A percentile compares a stretch with the other conserved stretches of the same genome.
phyloP scores from a whole-genome alignment of 352 stramenopile species.

The Phytophthora pistaciae region DNA sequence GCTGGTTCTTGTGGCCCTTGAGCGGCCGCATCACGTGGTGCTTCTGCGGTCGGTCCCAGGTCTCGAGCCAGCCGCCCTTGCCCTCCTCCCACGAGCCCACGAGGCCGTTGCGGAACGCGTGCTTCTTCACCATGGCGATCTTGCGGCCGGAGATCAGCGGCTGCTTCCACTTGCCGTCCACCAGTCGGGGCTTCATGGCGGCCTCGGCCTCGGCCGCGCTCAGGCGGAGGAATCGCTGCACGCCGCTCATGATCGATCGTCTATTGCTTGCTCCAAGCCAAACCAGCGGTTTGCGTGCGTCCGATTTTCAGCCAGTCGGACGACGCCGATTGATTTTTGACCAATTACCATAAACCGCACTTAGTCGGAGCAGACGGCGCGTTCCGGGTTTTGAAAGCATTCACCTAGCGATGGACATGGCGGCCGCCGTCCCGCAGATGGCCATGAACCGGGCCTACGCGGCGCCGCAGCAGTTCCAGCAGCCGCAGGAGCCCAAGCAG shows the following conservation, averaged over 20 bases:
- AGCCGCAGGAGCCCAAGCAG: slow-evolving; percentile 62
- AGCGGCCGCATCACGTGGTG: slow-evolving; percentile 87
- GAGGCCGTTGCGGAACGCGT: slow-evolving; percentile 73
- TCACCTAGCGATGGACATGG: slow-evolving; percentile 29
- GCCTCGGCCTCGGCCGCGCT: slow-evolving; percentile 75
- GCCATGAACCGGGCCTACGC: slow-evolving; percentile 41
- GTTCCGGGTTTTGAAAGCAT: neutral
- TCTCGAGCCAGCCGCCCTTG: slow-evolving; percentile 84
- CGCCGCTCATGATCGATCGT: slow-evolving; percentile 35
- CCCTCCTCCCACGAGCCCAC: slow-evolving; percentile 81
- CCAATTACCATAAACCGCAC: slow-evolving; percentile 24
- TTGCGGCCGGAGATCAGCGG: slow-evolving; percentile 83
- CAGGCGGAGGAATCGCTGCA: slow-evolving; percentile 83
- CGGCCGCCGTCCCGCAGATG: slow-evolving; percentile 35
- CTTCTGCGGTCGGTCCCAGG: slow-evolving; percentile 82
- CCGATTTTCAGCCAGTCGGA: slow-evolving; percentile 40
- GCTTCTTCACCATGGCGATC: slow-evolving; percentile 86
- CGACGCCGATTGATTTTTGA: slow-evolving; percentile 4
- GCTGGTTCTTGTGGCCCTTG: slow-evolving; percentile 84
- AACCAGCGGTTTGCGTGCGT: slow-evolving; percentile 30
- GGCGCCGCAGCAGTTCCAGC: slow-evolving; percentile 33
- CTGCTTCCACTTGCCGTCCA: slow-evolving; percentile 89
- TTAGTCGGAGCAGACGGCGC: slow-evolving; percentile 14
- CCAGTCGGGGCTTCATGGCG: slow-evolving; percentile 81
- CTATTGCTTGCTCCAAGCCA: slow-evolving; percentile 19